These are phyloP conservation scores for Myxozyma geophila DNA, from an alignment of 805 yeast genomes.

Conservation along the genomic window DNA sequence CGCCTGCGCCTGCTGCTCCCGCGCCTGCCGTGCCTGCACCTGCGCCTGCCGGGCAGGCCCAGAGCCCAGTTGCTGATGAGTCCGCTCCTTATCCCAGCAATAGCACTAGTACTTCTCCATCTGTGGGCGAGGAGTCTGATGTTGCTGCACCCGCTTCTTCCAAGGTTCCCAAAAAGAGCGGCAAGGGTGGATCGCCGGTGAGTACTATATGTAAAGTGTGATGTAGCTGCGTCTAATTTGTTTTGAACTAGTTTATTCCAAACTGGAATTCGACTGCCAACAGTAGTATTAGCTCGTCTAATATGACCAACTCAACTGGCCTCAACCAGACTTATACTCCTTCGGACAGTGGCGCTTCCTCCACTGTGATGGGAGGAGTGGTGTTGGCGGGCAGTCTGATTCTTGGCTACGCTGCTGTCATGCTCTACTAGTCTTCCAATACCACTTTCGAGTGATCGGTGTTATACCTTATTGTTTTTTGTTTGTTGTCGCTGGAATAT, in stretches of 20 bases:
- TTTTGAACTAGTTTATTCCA: not conserved
- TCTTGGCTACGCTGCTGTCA: conserved; percentile 6
- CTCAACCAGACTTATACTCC: not conserved
- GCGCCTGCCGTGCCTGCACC: not conserved
- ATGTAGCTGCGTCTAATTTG: not conserved
- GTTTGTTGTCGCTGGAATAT: not conserved
- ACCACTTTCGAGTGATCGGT: not conserved
- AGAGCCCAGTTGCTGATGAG: not conserved
- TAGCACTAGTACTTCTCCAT: not conserved
- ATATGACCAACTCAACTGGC: conserved; percentile 11
- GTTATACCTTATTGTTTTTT: not conserved
- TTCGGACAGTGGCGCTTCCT: conserved; percentile 2
- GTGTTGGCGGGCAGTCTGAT: not conserved
- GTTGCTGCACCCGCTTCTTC: not conserved
- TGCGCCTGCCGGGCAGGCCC: not conserved
- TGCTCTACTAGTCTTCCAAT: not conserved
- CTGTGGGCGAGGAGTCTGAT: not conserved
- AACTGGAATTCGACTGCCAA: conserved; percentile 1
- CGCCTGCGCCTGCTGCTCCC: conserved; percentile 1
- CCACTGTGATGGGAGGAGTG: conserved; percentile 1
- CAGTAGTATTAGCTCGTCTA: conserved; percentile 5
- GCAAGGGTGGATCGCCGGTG: conserved; percentile 8
- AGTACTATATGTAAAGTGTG: not conserved
- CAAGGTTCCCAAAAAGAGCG: conserved; percentile 8
- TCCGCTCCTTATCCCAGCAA: conserved; percentile 10